phyloP scores from a whole-genome alignment of 2,329 filamentous ascomycete genomes.

The Cladorrhinum sp. region DNA sequence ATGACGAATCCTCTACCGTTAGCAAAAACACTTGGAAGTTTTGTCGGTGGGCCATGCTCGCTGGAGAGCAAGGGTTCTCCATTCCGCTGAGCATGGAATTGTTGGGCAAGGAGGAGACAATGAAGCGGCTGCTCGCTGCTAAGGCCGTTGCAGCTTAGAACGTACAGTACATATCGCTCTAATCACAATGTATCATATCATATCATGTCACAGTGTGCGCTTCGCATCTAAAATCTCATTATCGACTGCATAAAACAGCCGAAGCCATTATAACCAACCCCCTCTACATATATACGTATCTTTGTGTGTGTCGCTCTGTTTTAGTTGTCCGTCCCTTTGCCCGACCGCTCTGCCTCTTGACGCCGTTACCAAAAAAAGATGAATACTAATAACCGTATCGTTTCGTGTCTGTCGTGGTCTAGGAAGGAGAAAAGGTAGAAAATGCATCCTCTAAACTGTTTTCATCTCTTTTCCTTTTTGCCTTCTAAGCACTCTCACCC shows the following conservation, averaged over 20 bases:
- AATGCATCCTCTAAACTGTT: not conserved
- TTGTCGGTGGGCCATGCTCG: conserved; percentile 33
- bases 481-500: not conserved
- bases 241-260: no score
- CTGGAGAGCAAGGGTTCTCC: conserved; percentile 26
- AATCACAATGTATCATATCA: not conserved
- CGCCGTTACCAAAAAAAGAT: no score
- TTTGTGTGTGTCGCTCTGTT: no score
- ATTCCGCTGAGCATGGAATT: conserved; percentile 28
- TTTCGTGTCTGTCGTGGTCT: not conserved
- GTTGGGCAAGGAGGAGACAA: conserved; percentile 31
- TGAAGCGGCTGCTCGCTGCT: conserved; percentile 24
- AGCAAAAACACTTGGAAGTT: conserved; percentile 25
- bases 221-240: no score
- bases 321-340: no score
- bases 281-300: no score
- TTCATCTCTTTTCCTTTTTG: not conserved
- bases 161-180: not conserved
- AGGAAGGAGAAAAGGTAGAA: not conserved
- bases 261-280: no score
- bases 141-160: not conserved
- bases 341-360: no score
- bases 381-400: no score
- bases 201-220: no score
- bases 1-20: not conserved